Evolutionary conservation across 2,329 filamentous ascomycete genomes (phyloP).

Genomic region (Lachnellula suecica): DNA sequence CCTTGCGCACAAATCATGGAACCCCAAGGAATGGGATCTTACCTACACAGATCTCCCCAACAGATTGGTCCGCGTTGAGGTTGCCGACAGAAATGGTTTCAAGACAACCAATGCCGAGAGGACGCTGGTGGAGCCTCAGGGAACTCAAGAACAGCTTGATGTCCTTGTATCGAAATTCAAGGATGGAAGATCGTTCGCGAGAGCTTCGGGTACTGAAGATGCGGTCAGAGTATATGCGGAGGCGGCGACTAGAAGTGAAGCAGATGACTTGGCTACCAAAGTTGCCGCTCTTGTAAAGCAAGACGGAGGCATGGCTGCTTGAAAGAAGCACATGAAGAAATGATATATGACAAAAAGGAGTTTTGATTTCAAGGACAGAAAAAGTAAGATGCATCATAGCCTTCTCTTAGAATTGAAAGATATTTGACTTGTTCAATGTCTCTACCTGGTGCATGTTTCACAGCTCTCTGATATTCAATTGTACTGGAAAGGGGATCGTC

Average conservation of each 20-base stretch:
- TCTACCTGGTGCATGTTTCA: constrained; percentile 41
- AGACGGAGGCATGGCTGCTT: constrained; percentile 13
- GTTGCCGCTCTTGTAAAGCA: constrained; percentile 48
- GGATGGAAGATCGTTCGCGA: constrained; percentile 84
- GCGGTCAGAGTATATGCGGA: constrained; percentile 95
- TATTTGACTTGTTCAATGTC: neutral
- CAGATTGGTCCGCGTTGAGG: constrained; percentile 89
- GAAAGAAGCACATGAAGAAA: constrained; percentile 4
- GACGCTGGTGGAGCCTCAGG: constrained; percentile 74
- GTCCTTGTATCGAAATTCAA: constrained; percentile 86
- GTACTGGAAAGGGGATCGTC: too few relatives aligned
- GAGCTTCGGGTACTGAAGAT: constrained; percentile 93
- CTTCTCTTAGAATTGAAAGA: neutral
- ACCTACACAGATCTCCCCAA: constrained; percentile 96
- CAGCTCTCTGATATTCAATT: too few relatives aligned
- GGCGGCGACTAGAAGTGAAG: constrained; percentile 83
- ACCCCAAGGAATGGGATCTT: constrained; percentile 83
- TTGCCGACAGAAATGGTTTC: constrained; percentile 85
- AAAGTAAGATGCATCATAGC: neutral
- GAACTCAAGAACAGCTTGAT: constrained; percentile 85
- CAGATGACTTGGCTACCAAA: constrained; percentile 84
- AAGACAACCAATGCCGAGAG: constrained; percentile 90
- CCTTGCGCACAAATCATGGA: constrained; percentile 92
- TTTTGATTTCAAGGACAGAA: neutral
- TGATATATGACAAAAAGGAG: constrained; percentile 10